Percentiles rank a stretch among this genome's conserved stretches.
Evolutionary conservation across 805 yeast genomes (phyloP).

Genomic region (Metschnikowia corniflorae): DNA sequence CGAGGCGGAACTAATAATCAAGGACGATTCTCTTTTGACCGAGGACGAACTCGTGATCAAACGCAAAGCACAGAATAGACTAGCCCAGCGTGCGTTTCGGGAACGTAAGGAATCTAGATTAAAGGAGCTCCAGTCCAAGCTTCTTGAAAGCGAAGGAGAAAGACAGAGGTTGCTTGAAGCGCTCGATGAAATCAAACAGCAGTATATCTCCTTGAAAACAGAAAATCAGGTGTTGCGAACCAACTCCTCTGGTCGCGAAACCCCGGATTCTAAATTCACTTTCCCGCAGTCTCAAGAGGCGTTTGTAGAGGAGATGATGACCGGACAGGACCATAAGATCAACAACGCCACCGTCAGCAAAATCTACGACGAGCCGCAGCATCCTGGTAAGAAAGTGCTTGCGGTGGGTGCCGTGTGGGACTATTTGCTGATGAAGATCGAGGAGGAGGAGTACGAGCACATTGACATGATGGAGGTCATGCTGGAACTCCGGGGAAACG

Average conservation of each 20-base stretch:
- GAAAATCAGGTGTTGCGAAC: slow-evolving; percentile 56
- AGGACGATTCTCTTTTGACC: slow-evolving; percentile 35
- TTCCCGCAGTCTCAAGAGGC: slow-evolving; percentile 36
- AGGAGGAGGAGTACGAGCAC: slow-evolving; percentile 42
- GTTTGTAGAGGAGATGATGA: slow-evolving; percentile 29
- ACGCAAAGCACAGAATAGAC: slow-evolving; percentile 76
- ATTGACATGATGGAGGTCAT: slow-evolving; percentile 59
- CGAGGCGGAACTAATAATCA: slow-evolving; percentile 34
- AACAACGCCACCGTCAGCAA: slow-evolving; percentile 20
- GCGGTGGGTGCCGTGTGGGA: slow-evolving; percentile 86
- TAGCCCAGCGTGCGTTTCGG: slow-evolving; percentile 84
- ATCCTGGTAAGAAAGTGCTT: slow-evolving; percentile 48
- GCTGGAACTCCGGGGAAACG: slow-evolving; percentile 59
- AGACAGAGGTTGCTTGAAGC: slow-evolving; percentile 45
- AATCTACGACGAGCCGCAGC: slow-evolving; percentile 34
- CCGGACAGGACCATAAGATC: slow-evolving; percentile 24
- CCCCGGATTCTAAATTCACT: slow-evolving; percentile 20
- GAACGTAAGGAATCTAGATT: slow-evolving; percentile 73
- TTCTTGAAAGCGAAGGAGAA: slow-evolving; percentile 55
- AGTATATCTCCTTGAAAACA: slow-evolving; percentile 52
- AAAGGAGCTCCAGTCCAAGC: slow-evolving; percentile 60
- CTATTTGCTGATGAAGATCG: slow-evolving; percentile 50
- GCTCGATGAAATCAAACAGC: slow-evolving; percentile 49
- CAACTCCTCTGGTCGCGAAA: slow-evolving; percentile 6
- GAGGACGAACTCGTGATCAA: slow-evolving; percentile 47